These are phyloP conservation scores for Quercus lobata DNA, from an alignment of 331 rosid species.

Conservation along the genomic window DNA sequence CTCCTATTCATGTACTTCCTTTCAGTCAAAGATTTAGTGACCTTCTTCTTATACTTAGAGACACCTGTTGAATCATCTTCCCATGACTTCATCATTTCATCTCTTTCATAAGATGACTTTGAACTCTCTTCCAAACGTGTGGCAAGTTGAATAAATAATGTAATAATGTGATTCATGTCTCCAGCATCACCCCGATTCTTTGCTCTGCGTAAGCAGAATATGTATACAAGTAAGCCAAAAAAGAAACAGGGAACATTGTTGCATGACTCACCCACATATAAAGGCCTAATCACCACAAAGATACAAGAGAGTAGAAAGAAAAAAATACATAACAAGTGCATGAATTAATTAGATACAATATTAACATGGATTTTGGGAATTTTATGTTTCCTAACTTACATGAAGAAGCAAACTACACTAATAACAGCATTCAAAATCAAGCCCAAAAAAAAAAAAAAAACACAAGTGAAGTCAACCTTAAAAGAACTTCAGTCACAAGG, in stretches of 20 bases:
- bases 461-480: neutral
- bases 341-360: neutral
- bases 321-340: neutral
- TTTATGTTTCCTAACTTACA: neutral
- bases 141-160: constrained; percentile 77
- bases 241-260: neutral
- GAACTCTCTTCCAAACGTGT: constrained; percentile 63
- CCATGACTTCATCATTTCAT: constrained; percentile 52
- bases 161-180: constrained; percentile 63
- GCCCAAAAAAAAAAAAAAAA: neutral
- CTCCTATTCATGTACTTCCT: constrained; percentile 65
- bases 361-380: neutral
- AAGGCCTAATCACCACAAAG: neutral
- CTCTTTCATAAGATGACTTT: constrained; percentile 57
- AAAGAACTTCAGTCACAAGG: neutral
- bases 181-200: constrained; percentile 79
- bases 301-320: neutral
- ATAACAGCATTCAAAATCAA: neutral
- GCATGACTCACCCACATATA: constrained; percentile 1
- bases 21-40: constrained; percentile 49
- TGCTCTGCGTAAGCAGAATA: constrained; percentile 47
- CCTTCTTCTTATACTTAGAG: constrained; percentile 70
- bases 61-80: constrained; percentile 50
- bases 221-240: neutral
- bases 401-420: neutral